Base-by-base conservation (phyloP, 306 rosid species). In the Vicia faba region DNA sequence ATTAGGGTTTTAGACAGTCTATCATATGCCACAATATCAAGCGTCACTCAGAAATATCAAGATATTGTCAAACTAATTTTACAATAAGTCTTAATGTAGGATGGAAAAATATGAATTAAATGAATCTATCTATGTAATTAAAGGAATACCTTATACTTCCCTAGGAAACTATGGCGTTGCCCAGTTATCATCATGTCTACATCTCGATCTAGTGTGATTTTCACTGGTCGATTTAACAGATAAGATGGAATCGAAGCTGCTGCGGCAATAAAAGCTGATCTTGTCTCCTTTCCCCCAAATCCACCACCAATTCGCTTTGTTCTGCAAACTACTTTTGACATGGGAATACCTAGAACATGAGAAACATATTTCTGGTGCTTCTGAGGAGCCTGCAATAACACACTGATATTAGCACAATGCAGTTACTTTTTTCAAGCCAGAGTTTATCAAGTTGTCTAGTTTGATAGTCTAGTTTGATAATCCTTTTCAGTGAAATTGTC, bases 251-350 rank as follows among this genome's bases (percentile, higher is more conserved):
- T 82, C 66, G 96, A 80, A 73, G 93, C 98, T 11, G 84, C 98
- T 8, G 97, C 97, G 79, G 96, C 85, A 77, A 88, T 13, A 64
- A 83, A 68, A 71, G 96, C 91, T 20, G 97, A 81, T 77, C 97
- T 88, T 57, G 98, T 93, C 86, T 93, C 98, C 86, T 93, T 93
- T 35, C 98, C 97, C 20, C 98, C 98, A 79, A 93, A 93, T 69
- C 97, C 98, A 77, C 98, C 98, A 41, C 98, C 98, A 66, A 93
- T 84, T 62, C 97, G 81, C 83, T 93, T 93, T 67, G 95, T 93
- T 89, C 80, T 93, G 83, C 98, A 93, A 68, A 93, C 93, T 36
- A 93, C 98, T 63, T 84, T 93, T 49, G 96, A 89, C 97, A 93
- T 82, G 70, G 97, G 95, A 75, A 93, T 84, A 60, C 88, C 96